Evolutionary conservation across 2,329 filamentous ascomycete species (phyloP), one percentile per base, ranked within the genome.

Genomic region (Aaosphaeria pasadenensis): DNA sequence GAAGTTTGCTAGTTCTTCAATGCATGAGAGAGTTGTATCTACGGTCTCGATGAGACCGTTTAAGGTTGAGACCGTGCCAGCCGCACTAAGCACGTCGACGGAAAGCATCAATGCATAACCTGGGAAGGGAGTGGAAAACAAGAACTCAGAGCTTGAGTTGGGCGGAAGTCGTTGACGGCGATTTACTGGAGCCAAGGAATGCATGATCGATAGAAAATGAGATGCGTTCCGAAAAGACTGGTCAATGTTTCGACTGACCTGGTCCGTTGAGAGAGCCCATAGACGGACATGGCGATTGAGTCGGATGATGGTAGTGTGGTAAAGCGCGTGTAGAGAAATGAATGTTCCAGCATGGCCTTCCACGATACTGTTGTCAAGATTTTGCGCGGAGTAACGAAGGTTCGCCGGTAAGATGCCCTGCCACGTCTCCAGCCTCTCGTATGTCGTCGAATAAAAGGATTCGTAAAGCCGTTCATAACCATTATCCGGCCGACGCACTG

Each of bases 321-420:
- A 86, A n/a, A 88, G 71, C 30, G 86, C 72, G 63, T 89, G 85
- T 66, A 87, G 79, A 1, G 79, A 80, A 46, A 87, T 70, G 59
- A 85, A 85, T 0, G 77, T 76, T 5, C 83, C 83, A 1, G 79
- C 73, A 54, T 79, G 81, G 29, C 79, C 78, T 30, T 72, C 70
- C 11, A 75, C 69, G 5, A 81, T 75, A 39, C 79, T 81, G 30
- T 74, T 71, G 40, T 82, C 77, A 11, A 88, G 70, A 48, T 86
- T 88, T 46, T 76, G 70, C 4, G 75, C 64, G 4, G 74, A 80
- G 58, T 83, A 84, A 7, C 68, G 63, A 29, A 88, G 70, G 35
- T 78, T 70, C 6, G 73, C 62, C 3, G 86, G 84, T 2, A 89
- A 67, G 13, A 76, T 74, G 2, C 70, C 68, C 17, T 72, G 73